Evolutionary conservation across 2,329 filamentous ascomycete species (phyloP).

Genomic region (Dactylellina parvicollis): DNA sequence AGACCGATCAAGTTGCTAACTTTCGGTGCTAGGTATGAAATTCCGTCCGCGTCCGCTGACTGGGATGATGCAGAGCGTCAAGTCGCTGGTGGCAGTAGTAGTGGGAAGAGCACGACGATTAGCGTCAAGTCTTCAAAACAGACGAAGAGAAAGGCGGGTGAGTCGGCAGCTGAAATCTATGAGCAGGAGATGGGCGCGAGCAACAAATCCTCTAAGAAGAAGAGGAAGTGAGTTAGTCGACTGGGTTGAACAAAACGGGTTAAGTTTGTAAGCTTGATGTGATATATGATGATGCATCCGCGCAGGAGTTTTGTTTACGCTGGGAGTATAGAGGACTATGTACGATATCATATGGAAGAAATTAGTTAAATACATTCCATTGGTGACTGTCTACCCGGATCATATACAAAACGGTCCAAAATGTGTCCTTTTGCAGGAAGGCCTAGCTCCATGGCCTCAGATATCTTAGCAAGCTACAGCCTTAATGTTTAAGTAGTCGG

Average conservation of each 20-base stretch:
- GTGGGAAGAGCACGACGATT: slow-evolving; percentile 72
- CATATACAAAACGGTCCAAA: too few relatives aligned
- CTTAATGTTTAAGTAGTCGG: too few relatives aligned
- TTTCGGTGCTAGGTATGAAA: slow-evolving; percentile 68
- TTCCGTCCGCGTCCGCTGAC: slow-evolving; percentile 69
- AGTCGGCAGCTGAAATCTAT: slow-evolving; percentile 71
- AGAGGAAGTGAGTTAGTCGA: slow-evolving; percentile 35
- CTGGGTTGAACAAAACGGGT: background rate
- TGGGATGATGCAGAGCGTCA: slow-evolving; percentile 81
- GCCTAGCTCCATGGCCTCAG: too few relatives aligned
- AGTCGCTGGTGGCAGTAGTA: slow-evolving; percentile 68
- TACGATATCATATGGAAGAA: slow-evolving; percentile 23
- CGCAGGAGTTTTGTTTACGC: slow-evolving; percentile 18
- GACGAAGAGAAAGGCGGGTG: slow-evolving; percentile 75
- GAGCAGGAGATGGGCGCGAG: slow-evolving; percentile 64
- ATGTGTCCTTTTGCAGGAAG: too few relatives aligned
- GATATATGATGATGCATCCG: slow-evolving; percentile 7
- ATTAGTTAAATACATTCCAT: too few relatives aligned
- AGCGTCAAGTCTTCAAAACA: slow-evolving; percentile 80
- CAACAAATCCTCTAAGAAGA: slow-evolving; percentile 50
- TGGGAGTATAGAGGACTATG: slow-evolving; percentile 26
- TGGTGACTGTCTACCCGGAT: too few relatives aligned
- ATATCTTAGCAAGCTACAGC: too few relatives aligned
- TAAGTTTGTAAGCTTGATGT: slow-evolving; percentile 8
- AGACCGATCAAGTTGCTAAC: slow-evolving; percentile 23